Evolutionary conservation across 1,284 basidiomycete genomes (phyloP).

Genomic region (Cutaneotrichosporon spelunceum): DNA sequence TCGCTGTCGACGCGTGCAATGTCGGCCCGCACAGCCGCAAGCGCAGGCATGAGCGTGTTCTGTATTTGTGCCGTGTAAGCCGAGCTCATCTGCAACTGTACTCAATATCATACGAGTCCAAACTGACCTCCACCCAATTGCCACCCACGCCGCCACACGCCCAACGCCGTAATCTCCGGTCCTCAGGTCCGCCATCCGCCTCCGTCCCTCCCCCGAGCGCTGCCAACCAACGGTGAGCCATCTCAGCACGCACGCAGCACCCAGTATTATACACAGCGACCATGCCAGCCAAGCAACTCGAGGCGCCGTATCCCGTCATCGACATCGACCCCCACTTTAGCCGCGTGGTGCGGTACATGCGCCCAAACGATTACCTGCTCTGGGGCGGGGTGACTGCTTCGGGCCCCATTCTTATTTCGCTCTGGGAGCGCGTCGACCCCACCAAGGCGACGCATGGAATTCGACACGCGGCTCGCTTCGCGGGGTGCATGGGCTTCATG

Average conservation of each 20-base stretch:
- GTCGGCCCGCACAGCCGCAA: constrained; percentile 19
- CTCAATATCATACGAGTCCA: not conserved
- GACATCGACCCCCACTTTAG: constrained; percentile 88
- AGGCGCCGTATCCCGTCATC: constrained; percentile 75
- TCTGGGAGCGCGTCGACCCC: constrained; percentile 28
- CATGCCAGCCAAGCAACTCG: constrained; percentile 69
- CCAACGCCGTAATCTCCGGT: not conserved
- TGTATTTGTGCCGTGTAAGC: constrained; percentile 20
- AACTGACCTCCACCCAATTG: not conserved
- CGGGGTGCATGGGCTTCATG: constrained; percentile 63
- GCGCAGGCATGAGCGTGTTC: constrained; percentile 24
- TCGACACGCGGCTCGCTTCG: constrained; percentile 53
- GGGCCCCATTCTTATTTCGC: constrained; percentile 34
- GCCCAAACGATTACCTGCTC: constrained; percentile 78
- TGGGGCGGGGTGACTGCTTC: constrained; percentile 78
- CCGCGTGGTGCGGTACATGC: constrained; percentile 85
- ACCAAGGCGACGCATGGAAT: constrained; percentile 40
- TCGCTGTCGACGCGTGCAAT: constrained; percentile 26
- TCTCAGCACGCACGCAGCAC: not conserved
- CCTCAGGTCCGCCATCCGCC: not conserved
- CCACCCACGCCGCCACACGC: not conserved
- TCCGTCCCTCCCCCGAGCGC: not conserved
- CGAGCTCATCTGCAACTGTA: constrained; percentile 2
- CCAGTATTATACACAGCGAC: constrained; percentile 7
- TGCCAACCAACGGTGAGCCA: no score